Evolutionary conservation across 352 stramenopile species (phyloP).

Genomic region (Pseudoperonospora humuli): DNA sequence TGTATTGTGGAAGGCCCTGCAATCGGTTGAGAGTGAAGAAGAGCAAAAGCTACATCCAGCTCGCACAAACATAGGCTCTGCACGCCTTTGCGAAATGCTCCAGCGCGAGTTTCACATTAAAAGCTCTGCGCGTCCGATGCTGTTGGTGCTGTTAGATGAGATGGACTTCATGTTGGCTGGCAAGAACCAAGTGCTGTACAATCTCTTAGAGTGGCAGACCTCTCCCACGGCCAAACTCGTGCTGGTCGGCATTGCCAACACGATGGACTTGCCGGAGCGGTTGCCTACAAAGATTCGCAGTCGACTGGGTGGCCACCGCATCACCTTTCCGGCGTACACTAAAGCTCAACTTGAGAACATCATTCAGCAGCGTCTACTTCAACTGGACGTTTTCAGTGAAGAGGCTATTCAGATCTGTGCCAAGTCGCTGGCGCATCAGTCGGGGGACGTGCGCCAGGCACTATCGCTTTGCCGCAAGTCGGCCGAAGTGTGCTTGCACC

Average conservation of each 20-base stretch:
- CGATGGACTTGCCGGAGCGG: conserved; percentile 70
- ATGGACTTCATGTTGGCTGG: conserved; percentile 73
- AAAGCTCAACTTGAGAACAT: conserved; percentile 55
- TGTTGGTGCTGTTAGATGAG: conserved; percentile 62
- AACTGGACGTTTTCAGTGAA: conserved; percentile 50
- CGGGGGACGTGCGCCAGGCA: conserved; percentile 54
- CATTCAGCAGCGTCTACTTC: conserved; percentile 46
- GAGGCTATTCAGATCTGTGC: conserved; percentile 58
- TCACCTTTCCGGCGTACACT: conserved; percentile 66
- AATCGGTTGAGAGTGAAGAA: conserved; percentile 11
- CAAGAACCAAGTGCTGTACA: conserved; percentile 76
- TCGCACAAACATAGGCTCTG: conserved; percentile 17
- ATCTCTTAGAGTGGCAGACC: conserved; percentile 68
- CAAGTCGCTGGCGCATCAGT: conserved; percentile 60
- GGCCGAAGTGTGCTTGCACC: conserved; percentile 43
- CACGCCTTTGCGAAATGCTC: conserved; percentile 36
- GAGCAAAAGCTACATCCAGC: background rate
- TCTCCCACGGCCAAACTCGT: conserved; percentile 51
- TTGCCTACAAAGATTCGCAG: conserved; percentile 63
- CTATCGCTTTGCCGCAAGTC: conserved; percentile 63
- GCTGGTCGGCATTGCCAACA: conserved; percentile 71
- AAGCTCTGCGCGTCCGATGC: conserved; percentile 31
- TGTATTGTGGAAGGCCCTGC: conserved; percentile 51
- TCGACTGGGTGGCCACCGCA: conserved; percentile 50
- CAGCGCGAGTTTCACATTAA: conserved; percentile 40